phyloP scores from a whole-genome alignment of 352 stramenopile species.

The Phytophthora vignae region DNA sequence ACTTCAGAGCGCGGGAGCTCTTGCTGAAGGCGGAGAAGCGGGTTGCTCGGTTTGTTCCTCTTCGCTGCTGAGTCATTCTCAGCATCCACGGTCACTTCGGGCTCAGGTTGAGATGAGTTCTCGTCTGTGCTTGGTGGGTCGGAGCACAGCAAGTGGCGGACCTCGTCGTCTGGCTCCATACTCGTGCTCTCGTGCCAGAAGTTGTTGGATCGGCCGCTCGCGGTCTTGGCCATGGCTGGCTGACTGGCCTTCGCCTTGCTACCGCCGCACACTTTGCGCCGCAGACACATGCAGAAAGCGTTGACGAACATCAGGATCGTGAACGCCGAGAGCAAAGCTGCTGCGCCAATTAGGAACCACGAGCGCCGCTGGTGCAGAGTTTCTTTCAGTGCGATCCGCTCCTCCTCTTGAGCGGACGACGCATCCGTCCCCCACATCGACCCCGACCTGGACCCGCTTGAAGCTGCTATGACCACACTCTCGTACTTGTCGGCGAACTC shows the following conservation, averaged over 20 bases:
- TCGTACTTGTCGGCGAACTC: constrained; percentile 51
- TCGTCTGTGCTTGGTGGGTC: constrained; percentile 23
- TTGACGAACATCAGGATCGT: constrained; percentile 29
- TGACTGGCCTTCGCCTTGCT: constrained; percentile 15
- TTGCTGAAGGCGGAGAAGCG: constrained; percentile 25
- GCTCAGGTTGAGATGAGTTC: constrained; percentile 19
- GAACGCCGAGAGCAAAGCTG: constrained; percentile 27
- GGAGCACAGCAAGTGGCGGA: constrained; percentile 26
- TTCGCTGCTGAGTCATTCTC: constrained; percentile 6
- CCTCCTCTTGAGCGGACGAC: constrained; percentile 20
- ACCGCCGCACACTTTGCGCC: constrained; percentile 15
- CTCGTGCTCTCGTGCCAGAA: constrained; percentile 33
- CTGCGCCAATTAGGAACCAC: constrained; percentile 44
- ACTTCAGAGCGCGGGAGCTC: constrained; percentile 30
- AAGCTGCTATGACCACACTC: constrained; percentile 30
- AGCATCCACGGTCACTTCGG: constrained; percentile 10
- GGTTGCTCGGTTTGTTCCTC: background rate
- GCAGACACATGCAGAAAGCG: constrained; percentile 31
- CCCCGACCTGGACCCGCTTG: constrained; percentile 22
- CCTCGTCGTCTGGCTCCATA: constrained; percentile 30
- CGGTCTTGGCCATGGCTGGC: constrained; percentile 12
- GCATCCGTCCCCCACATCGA: constrained; percentile 27
- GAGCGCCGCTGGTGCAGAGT: constrained; percentile 42
- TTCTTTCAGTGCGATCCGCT: constrained; percentile 35
- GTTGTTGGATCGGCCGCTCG: constrained; percentile 20